Evolutionary conservation across 75 land plant genomes (phyloP).

Genomic region (Cupressus sempervirens): DNA sequence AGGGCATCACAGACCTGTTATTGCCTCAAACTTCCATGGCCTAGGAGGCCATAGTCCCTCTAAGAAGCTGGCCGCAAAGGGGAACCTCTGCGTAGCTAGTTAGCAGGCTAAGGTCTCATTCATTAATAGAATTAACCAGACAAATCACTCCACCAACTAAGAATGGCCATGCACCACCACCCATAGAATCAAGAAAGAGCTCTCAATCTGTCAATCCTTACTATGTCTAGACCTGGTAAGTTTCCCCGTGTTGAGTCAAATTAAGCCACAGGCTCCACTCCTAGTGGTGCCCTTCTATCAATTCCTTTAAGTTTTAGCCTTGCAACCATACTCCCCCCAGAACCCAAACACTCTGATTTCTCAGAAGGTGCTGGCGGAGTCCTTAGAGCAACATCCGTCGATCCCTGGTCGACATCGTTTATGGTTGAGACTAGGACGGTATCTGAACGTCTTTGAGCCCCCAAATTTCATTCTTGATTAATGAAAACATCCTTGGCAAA

Average conservation of each 20-base stretch:
- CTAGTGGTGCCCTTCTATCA: too few relatives aligned
- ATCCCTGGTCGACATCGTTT: too few relatives aligned
- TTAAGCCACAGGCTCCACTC: conserved; percentile 11
- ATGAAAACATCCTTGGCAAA: too few relatives aligned
- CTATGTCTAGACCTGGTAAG: conserved; percentile 22
- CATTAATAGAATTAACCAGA: conserved; percentile 77
- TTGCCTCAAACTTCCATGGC: conserved; percentile 71
- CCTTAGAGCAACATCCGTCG: too few relatives aligned
- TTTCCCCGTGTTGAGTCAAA: conserved; percentile 30
- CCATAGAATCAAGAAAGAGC: conserved; percentile 22
- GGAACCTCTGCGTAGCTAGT: conserved; percentile 48
- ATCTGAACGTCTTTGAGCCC: too few relatives aligned
- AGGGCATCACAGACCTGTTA: conserved; percentile 73
- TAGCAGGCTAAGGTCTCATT: conserved; percentile 75
- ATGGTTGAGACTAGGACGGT: too few relatives aligned
- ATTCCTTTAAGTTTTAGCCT: too few relatives aligned
- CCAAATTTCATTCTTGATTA: too few relatives aligned
- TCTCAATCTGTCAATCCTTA: conserved; percentile 25
- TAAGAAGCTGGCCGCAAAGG: conserved; percentile 37
- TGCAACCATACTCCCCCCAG: too few relatives aligned
- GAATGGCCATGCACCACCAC: conserved; percentile 22
- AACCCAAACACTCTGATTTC: too few relatives aligned
- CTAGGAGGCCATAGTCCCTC: conserved; percentile 41
- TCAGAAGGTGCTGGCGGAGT: too few relatives aligned
- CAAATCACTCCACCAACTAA: conserved; percentile 51